A percentile compares a stretch with the other conserved stretches of the same genome.
phyloP scores from a whole-genome alignment of 305 asterid genomes.

The Solanum aculeatissimum region DNA sequence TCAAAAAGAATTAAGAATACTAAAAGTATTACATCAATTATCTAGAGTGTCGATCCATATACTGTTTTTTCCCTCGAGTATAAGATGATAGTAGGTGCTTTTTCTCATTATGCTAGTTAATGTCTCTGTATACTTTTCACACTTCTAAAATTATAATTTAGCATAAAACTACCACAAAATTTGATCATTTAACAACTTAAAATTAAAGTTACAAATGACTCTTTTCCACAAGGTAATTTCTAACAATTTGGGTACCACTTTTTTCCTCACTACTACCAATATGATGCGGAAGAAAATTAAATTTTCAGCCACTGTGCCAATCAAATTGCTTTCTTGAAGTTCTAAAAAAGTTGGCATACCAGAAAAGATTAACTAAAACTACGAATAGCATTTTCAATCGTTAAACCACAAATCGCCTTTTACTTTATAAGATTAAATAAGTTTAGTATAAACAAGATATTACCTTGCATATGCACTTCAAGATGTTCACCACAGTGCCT shows the following conservation, averaged over 20 bases:
- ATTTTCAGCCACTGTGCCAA: not conserved
- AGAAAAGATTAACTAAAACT: not conserved
- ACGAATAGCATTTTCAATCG: not conserved
- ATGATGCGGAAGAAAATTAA: not conserved
- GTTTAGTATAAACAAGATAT: not conserved
- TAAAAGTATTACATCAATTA: not conserved
- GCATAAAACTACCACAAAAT: not conserved
- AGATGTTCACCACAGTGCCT: constrained; percentile 41
- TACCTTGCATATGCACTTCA: constrained; percentile 99
- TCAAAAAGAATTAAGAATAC: not conserved
- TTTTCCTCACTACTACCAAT: not conserved
- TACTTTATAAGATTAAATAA: not conserved
- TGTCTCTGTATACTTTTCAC: not conserved
- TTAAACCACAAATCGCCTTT: not conserved
- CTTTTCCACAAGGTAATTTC: not conserved
- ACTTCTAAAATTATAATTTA: not conserved
- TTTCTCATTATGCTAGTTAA: not conserved
- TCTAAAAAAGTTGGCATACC: not conserved
- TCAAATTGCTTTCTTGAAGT: not conserved
- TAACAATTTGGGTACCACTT: not conserved
- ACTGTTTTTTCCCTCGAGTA: not conserved
- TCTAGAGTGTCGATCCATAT: not conserved
- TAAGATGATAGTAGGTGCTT: not conserved
- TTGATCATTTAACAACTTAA: not conserved
- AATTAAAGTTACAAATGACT: not conserved